Percentiles rank a stretch among this genome's conserved stretches.
Evolutionary conservation across 2,329 filamentous ascomycete genomes (phyloP).

Genomic region (Dactylellina haptotyla): DNA sequence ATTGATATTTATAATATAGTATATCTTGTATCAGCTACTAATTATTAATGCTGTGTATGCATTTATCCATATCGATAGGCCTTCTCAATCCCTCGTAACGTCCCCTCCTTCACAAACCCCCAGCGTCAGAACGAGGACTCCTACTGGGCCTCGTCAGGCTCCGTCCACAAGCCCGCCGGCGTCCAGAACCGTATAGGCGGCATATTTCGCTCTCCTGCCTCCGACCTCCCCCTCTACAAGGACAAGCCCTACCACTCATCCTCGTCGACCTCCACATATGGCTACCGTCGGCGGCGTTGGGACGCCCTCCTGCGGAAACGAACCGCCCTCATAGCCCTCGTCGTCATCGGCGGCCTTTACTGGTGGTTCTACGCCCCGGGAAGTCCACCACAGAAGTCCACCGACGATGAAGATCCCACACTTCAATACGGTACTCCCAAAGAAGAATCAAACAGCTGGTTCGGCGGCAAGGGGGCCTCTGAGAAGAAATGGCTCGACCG

Average conservation of each 20-base stretch:
- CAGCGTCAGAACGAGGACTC: conserved; percentile 74
- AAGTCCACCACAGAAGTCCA: conserved; percentile 62
- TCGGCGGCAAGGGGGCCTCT: conserved; percentile 58
- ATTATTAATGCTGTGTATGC: background rate
- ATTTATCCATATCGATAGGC: conserved; percentile 60
- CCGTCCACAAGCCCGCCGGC: conserved; percentile 61
- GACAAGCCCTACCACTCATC: conserved; percentile 89
- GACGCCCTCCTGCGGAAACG: conserved; percentile 66
- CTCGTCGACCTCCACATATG: conserved; percentile 62
- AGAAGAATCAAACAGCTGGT: conserved; percentile 69
- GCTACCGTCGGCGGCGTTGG: conserved; percentile 70
- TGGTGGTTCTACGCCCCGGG: conserved; percentile 27
- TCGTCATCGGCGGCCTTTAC: conserved; percentile 54
- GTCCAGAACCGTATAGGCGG: conserved; percentile 64
- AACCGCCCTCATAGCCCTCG: conserved; percentile 19
- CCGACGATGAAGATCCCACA: conserved; percentile 59
- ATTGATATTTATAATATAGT: background rate
- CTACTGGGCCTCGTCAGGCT: conserved; percentile 70
- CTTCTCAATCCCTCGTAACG: conserved; percentile 74
- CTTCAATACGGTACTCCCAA: conserved; percentile 63
- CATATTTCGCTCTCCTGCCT: conserved; percentile 72
- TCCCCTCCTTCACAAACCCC: conserved; percentile 74
- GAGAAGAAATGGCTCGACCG: conserved; percentile 78
- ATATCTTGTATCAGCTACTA: background rate
- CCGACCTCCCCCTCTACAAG: conserved; percentile 92